These are phyloP conservation scores for Drechslerella stenobrocha DNA, from an alignment of 2,329 filamentous ascomycete species.

Conservation along the genomic window DNA sequence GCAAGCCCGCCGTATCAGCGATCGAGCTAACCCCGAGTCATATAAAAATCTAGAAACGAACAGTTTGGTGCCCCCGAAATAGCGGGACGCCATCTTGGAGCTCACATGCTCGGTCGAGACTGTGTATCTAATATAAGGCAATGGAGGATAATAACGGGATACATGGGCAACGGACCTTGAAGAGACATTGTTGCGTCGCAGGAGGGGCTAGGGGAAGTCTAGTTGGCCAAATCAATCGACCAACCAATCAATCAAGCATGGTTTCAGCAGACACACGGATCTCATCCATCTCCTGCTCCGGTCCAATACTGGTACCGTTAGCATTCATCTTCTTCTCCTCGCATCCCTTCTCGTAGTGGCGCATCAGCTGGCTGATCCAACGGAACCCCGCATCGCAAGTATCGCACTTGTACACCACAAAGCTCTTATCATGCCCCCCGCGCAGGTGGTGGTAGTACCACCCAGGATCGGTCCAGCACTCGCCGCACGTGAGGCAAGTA, in stretches of 20 bases:
- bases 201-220: too few relatives aligned
- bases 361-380: constrained; percentile 9
- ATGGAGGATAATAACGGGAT: neutral
- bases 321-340: neutral
- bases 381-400: constrained; percentile 24
- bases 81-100: neutral
- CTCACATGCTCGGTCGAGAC: neutral
- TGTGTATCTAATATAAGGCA: neutral
- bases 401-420: constrained; percentile 30
- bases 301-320: neutral
- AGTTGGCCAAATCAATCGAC: neutral
- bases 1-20: neutral
- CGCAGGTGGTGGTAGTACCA: constrained; percentile 11
- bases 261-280: constrained; percentile 3
- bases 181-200: too few relatives aligned
- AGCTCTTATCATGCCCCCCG: constrained; percentile 8
- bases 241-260: constrained; percentile 3
- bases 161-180: neutral
- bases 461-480: constrained; percentile 4
- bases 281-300: constrained; percentile 14
- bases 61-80: constrained; percentile 39
- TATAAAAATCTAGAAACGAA: constrained; percentile 24
- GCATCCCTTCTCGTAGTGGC: constrained; percentile 33
- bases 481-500: constrained; percentile 27
- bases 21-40: neutral